These are phyloP conservation scores for Paraleonurus japonicus DNA, from an alignment of 257 asterid genomes.

Conservation along the genomic window DNA sequence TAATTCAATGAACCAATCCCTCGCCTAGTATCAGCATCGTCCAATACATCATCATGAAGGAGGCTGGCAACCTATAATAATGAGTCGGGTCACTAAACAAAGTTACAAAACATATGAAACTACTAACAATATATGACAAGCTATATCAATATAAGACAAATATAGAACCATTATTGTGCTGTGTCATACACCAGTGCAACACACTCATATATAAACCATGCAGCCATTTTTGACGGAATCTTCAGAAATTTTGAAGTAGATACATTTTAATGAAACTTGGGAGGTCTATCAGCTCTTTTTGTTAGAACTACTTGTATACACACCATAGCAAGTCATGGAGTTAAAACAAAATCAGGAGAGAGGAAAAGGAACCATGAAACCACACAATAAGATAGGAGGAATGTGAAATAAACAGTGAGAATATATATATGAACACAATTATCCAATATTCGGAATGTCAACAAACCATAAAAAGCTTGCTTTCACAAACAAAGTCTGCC, in stretches of 20 bases:
- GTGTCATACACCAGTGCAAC: neutral
- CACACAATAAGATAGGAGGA: neutral
- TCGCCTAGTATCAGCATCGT: slow-evolving; percentile 95
- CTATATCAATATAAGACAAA: neutral
- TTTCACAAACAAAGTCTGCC: neutral
- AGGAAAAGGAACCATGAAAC: slow-evolving; percentile 2
- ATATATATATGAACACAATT: neutral
- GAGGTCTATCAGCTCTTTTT: neutral
- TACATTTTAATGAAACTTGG: neutral
- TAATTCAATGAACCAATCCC: slow-evolving; percentile 84
- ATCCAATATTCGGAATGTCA: neutral
- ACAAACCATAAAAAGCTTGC: slow-evolving; percentile 10
- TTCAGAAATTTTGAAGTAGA: neutral
- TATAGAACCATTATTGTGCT: neutral
- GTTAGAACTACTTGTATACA: neutral
- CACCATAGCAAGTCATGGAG: neutral
- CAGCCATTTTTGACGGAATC: neutral
- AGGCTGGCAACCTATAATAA: slow-evolving; percentile 87
- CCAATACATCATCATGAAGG: slow-evolving; percentile 98
- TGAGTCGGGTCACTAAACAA: slow-evolving; percentile 15
- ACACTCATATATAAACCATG: neutral
- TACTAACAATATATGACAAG: neutral
- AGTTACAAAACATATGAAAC: neutral
- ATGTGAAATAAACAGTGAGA: slow-evolving; percentile 1
- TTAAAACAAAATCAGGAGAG: neutral